These are phyloP conservation scores for Salvia sclarea DNA, from an alignment of 305 asterid species.

Conservation along the genomic window DNA sequence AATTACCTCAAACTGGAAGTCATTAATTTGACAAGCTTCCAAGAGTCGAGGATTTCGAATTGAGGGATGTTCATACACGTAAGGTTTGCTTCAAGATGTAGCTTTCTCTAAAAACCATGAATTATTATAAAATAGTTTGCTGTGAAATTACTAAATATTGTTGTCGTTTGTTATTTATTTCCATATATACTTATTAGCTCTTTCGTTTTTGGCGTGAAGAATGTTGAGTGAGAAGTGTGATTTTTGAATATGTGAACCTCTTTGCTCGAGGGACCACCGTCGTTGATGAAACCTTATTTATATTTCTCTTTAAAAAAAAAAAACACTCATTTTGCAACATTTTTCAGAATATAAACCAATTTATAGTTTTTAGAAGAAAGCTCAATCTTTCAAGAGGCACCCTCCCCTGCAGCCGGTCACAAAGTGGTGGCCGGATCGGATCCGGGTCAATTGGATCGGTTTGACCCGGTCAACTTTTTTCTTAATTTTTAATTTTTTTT, in stretches of 20 bases:
- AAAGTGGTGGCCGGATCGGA: too few species aligned
- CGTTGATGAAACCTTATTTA: not conserved
- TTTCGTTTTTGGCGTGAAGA: slow-evolving; percentile 25
- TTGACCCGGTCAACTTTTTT: too few species aligned
- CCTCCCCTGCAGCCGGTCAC: too few species aligned
- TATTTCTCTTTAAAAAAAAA: not conserved
- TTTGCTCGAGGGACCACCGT: slow-evolving; percentile 37
- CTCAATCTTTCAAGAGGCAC: too few species aligned
- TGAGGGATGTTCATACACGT: not conserved
- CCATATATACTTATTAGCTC: too few species aligned
- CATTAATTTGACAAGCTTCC: slow-evolving; percentile 28
- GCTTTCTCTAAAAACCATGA: slow-evolving; percentile 38
- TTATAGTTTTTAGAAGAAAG: too few species aligned
- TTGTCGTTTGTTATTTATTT: not conserved
- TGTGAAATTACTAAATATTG: slow-evolving; percentile 8
- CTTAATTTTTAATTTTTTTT: too few species aligned
- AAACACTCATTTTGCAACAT: too few species aligned
- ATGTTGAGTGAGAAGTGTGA: slow-evolving; percentile 13
- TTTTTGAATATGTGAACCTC: slow-evolving; percentile 35
- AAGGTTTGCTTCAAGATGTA: slow-evolving; percentile 37
- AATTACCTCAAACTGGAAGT: not conserved
- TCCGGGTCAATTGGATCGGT: too few species aligned
- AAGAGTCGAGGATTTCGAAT: slow-evolving; percentile 24
- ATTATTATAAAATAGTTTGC: slow-evolving; percentile 20
- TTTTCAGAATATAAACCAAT: too few species aligned